Conservation (phyloP, 1,284 basidiomycete genomes). For the Anthracocystis setariae region DNA sequence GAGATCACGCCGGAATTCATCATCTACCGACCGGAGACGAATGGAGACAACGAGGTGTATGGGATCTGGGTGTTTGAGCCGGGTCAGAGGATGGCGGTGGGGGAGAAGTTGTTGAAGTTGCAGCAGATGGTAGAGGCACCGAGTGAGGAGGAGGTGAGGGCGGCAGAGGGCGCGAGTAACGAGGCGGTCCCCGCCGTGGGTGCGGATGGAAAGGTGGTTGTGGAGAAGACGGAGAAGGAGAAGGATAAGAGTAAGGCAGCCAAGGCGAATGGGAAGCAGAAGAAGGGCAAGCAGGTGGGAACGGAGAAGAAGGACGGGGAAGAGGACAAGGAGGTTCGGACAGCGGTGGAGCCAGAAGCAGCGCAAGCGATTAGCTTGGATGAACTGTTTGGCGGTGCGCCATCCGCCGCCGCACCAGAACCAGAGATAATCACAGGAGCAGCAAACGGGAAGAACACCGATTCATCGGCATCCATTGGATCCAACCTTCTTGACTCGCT, state of each 20-base stretch:
- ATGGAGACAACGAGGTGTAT: slow-evolving; percentile 70
- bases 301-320: slow-evolving; percentile 21
- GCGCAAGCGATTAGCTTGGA: slow-evolving; percentile 37
- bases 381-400: slow-evolving; percentile 25
- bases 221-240: slow-evolving; percentile 7
- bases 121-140: slow-evolving; percentile 45
- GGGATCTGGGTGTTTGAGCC: slow-evolving; percentile 83
- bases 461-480: background rate
- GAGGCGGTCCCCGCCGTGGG: background rate
- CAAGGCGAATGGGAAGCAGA: slow-evolving; percentile 24
- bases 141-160: slow-evolving; percentile 19
- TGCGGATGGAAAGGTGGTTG: background rate
- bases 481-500: slow-evolving; percentile 32
- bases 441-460: background rate
- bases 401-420: slow-evolving; percentile 3
- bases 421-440: background rate
- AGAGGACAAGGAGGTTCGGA: slow-evolving; percentile 2
- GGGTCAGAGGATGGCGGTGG: slow-evolving; percentile 77
- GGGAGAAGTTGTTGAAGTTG: slow-evolving; percentile 61
- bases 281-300: slow-evolving; percentile 15
- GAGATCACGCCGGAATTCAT: slow-evolving; percentile 74
- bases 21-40: slow-evolving; percentile 76
- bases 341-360: background rate
- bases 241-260: slow-evolving; percentile 10
- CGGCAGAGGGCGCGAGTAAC: slow-evolving; percentile 9